These are phyloP conservation scores for Aspergillus spinulosporus DNA, from an alignment of 2,329 filamentous ascomycete genomes.

Conservation along the genomic window DNA sequence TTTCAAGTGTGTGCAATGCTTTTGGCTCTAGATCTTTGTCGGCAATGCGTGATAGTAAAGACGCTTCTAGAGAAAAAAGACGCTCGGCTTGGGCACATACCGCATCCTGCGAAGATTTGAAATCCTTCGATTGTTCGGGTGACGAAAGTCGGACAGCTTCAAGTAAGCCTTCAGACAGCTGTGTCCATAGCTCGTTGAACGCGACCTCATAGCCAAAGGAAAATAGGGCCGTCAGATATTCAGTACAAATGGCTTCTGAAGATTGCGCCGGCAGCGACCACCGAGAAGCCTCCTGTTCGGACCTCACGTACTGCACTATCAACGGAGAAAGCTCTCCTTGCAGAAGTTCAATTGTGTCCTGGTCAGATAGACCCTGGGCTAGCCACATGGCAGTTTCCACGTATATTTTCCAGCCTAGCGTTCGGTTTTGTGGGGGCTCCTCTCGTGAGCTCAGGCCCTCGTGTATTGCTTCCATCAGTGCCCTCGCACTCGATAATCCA, in stretches of 20 bases:
- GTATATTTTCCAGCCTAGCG: constrained; percentile 74
- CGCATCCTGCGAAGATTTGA: constrained; percentile 68
- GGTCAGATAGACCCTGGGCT: constrained; percentile 48
- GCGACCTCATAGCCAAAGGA: constrained; percentile 48
- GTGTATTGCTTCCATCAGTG: constrained; percentile 67
- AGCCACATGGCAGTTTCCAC: constrained; percentile 63
- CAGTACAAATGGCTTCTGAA: constrained; percentile 39
- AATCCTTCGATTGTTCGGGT: constrained; percentile 79
- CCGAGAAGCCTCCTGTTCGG: constrained; percentile 45
- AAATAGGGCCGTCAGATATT: constrained; percentile 41
- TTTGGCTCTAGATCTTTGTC: constrained; percentile 27
- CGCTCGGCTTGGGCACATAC: constrained; percentile 67
- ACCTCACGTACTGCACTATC: constrained; percentile 54
- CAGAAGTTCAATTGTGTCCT: constrained; percentile 50
- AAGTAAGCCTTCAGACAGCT: constrained; percentile 62
- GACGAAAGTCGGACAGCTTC: constrained; percentile 70
- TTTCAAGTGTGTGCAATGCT: constrained; percentile 38
- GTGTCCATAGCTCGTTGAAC: constrained; percentile 62
- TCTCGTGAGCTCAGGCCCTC: constrained; percentile 71
- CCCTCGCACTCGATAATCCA: constrained; percentile 54
- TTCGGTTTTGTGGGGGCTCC: constrained; percentile 68
- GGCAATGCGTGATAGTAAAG: constrained; percentile 34
- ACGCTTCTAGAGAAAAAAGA: constrained; percentile 61
- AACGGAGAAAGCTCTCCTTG: constrained; percentile 54
- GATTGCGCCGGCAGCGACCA: constrained; percentile 53